Base-by-base conservation (phyloP, 1,139 yeast genomes). In the Geotrichum histeridarum region DNA sequence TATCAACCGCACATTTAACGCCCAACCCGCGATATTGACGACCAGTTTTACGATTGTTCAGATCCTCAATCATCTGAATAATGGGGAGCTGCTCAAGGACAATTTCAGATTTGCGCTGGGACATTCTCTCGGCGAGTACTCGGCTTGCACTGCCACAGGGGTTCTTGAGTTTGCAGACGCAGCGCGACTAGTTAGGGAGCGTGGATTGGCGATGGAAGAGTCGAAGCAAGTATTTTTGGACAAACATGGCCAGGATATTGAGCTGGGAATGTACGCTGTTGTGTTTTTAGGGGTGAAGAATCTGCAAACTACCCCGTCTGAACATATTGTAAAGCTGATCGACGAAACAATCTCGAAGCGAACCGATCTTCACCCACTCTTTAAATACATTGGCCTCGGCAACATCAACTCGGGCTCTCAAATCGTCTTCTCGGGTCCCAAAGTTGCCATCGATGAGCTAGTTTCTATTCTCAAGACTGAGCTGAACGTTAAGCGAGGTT, bases 111-210 rank as follows among this genome's bases (percentile, higher is more conserved):
- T 60, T 55, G 57, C 76, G 1, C 59, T 80, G 59, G 87, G 87
- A 45, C 87, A 83, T 64, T 82, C 86, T 1, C 69, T 82, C 12
- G 87, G 87, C 2, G 86, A 82, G 64, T 82, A 78, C 63, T 70
- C 84, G 0, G 83, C 84, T 0, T 68, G 78, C 53, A 65, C 75
- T 1, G 71, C 79, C 8, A 69, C 77, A 12, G 81, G 81, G 0
- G 67, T 70, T 2, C 61, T 80, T 17, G 66, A 72, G 38, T 65
- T 79, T 11, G 57, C 67, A 1, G 70, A 76, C 8, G 81, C 81
- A 0, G 67, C 81, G n/a, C 61, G 64, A 57, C 66, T 81, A 8
- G 86, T 81, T 8, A 68, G 78, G 6, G 65, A 70, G 51, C 71
- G 87, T 8, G 87, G 84, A 1, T 59, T 64, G 56, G 72, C 80